These are phyloP conservation scores for Penicillium concentricum DNA, from an alignment of 2,329 filamentous ascomycete genomes.

Conservation along the genomic window DNA sequence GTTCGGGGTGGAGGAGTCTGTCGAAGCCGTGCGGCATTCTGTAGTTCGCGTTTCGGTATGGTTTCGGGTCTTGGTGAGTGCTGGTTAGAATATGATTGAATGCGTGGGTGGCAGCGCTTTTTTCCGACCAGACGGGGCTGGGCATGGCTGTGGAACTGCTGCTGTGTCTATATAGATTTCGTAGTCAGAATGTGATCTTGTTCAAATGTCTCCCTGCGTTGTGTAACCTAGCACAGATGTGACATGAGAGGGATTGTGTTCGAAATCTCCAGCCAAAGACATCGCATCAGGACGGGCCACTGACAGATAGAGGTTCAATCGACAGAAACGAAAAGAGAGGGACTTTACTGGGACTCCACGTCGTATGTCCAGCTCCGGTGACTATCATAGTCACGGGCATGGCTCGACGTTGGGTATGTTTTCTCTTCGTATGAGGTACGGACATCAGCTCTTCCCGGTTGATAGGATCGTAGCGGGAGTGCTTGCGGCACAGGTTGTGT, in stretches of 20 bases:
- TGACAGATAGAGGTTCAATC: slow-evolving; percentile 18
- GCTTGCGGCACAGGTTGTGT: slow-evolving; percentile 21
- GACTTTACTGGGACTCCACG: slow-evolving; percentile 36
- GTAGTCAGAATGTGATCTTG: slow-evolving; percentile 18
- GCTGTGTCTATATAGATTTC: slow-evolving; percentile 23
- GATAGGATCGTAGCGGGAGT: slow-evolving; percentile 15
- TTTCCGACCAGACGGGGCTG: slow-evolving; percentile 32
- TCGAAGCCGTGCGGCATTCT: slow-evolving; percentile 40
- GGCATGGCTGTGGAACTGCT: slow-evolving; percentile 28
- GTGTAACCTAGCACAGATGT: slow-evolving; percentile 8
- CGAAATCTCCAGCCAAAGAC: background rate
- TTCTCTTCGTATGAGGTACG: slow-evolving; percentile 22
- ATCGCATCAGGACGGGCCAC: slow-evolving; percentile 15
- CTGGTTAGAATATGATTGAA: slow-evolving; percentile 6
- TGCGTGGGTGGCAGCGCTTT: slow-evolving; percentile 20
- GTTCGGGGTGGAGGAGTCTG: slow-evolving; percentile 36
- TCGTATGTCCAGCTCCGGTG: slow-evolving; percentile 28
- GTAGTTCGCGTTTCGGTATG: slow-evolving; percentile 19
- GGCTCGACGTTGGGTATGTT: slow-evolving; percentile 16
- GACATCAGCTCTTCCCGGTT: slow-evolving; percentile 15
- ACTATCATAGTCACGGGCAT: slow-evolving; percentile 25
- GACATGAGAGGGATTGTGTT: background rate
- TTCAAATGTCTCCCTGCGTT: background rate
- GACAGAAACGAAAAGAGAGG: slow-evolving; percentile 20
- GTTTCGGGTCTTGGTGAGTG: slow-evolving; percentile 12